Conservation (phyloP, 768 basidiomycete species). For the Galerina marginata region DNA sequence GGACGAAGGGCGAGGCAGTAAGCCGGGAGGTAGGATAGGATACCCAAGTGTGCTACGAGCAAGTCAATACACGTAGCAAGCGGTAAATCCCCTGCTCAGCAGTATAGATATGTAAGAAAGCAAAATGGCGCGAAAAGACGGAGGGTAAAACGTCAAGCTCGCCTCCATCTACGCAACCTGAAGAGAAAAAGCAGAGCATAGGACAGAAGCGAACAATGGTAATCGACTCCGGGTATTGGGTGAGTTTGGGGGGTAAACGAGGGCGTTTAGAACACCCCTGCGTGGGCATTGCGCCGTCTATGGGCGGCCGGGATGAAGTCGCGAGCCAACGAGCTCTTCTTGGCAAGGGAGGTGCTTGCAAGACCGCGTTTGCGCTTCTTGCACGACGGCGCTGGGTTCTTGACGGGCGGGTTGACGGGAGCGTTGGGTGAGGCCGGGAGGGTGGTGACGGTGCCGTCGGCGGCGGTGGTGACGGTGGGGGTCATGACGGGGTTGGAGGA, state of each 20-base stretch:
- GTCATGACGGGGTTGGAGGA: background rate
- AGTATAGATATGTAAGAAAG: too few species aligned
- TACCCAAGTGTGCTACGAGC: too few species aligned
- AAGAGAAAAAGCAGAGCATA: background rate
- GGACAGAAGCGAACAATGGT: constrained; percentile 2
- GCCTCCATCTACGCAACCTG: too few species aligned
- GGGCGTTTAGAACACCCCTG: constrained; percentile 2
- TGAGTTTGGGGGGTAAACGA: background rate
- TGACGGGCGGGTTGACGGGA: background rate
- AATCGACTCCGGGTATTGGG: constrained; percentile 22
- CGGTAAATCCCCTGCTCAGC: too few species aligned
- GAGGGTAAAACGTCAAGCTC: too few species aligned
- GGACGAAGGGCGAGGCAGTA: too few species aligned
- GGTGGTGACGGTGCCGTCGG: background rate
- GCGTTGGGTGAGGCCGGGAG: background rate
- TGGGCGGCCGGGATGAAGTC: background rate
- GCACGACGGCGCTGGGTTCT: constrained; percentile 14
- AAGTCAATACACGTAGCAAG: too few species aligned
- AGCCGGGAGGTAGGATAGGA: too few species aligned
- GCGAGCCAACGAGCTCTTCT: constrained; percentile 2
- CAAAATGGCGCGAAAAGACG: too few species aligned
- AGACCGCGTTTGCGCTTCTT: constrained; percentile 6
- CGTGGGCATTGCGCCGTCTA: constrained; percentile 9
- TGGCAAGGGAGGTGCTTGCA: background rate
- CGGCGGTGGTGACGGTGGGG: background rate